Evolutionary conservation across 495 filamentous ascomycete species (phyloP).

Genomic region (Penicillium alfredii): DNA sequence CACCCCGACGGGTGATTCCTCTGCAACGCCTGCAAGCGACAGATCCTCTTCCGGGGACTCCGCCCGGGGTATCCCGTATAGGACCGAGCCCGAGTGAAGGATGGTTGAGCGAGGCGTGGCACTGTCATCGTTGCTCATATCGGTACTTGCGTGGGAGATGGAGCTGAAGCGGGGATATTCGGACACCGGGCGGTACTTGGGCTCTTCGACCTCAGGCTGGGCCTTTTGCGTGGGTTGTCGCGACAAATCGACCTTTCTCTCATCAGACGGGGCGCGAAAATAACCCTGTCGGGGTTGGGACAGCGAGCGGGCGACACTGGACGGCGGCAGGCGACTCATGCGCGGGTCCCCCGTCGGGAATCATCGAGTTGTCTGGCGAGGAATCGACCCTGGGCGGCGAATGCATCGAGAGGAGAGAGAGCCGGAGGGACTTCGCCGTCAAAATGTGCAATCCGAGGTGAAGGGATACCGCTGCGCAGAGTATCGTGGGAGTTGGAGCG

Average conservation of each 20-base stretch:
- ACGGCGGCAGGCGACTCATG: slow-evolving; percentile 76
- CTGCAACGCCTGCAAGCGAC: slow-evolving; percentile 9
- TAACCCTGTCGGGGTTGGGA: slow-evolving; percentile 65
- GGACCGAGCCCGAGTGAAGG: slow-evolving; percentile 18
- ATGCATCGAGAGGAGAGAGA: slow-evolving; percentile 89
- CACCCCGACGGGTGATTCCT: slow-evolving; percentile 17
- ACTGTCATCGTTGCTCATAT: slow-evolving; percentile 35
- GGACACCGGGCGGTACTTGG: slow-evolving; percentile 59
- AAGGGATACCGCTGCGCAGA: slow-evolving; percentile 47
- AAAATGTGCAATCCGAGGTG: slow-evolving; percentile 64
- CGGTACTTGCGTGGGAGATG: slow-evolving; percentile 46
- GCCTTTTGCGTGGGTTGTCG: slow-evolving; percentile 36
- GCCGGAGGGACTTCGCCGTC: slow-evolving; percentile 87
- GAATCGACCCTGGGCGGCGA: slow-evolving; percentile 80
- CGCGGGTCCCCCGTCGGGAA: slow-evolving; percentile 59
- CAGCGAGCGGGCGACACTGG: slow-evolving; percentile 72
- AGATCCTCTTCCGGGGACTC: slow-evolving; percentile 45
- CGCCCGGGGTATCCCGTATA: slow-evolving; percentile 40
- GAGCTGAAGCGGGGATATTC: slow-evolving; percentile 69
- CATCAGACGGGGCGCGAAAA: slow-evolving; percentile 56
- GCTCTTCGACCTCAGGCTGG: slow-evolving; percentile 55
- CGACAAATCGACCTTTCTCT: slow-evolving; percentile 33
- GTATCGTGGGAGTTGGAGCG: slow-evolving; percentile 60
- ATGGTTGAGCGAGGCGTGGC: slow-evolving; percentile 26
- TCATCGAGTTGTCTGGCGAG: slow-evolving; percentile 84